Evolutionary conservation across 257 asterid species (phyloP).

Genomic region (Solanum chmielewskii): DNA sequence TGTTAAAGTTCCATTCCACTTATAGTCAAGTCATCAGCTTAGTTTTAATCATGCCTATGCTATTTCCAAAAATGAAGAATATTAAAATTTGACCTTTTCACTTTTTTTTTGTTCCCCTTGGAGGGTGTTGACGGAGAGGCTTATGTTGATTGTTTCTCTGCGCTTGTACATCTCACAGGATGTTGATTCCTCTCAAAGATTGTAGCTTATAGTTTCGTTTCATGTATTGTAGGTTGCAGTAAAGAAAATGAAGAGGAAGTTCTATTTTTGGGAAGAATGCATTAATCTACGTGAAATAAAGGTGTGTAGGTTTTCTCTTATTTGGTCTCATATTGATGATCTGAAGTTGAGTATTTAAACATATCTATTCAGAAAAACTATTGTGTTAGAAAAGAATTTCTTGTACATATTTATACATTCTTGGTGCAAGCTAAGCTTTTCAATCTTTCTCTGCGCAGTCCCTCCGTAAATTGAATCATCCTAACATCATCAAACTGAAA

Average conservation of each 20-base stretch:
- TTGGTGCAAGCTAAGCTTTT: slow-evolving; percentile 2
- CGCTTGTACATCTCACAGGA: neutral
- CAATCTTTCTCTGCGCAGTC: slow-evolving; percentile 40
- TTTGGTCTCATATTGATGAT: neutral
- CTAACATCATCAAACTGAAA: slow-evolving; percentile 78
- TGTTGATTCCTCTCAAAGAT: neutral
- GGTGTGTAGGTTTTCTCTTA: slow-evolving; percentile 20
- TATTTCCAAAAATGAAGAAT: neutral
- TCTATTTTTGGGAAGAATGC: slow-evolving; percentile 83
- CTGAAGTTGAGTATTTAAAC: neutral
- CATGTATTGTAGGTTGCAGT: slow-evolving; percentile 66
- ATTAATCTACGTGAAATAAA: slow-evolving; percentile 79
- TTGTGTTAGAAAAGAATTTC: neutral
- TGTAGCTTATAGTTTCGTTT: neutral
- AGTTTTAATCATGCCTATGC: neutral
- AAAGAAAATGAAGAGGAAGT: slow-evolving; percentile 89
- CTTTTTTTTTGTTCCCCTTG: neutral
- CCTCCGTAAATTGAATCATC: slow-evolving; percentile 72
- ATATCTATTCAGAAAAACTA: neutral
- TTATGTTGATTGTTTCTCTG: neutral
- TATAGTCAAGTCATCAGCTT: neutral
- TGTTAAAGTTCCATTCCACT: neutral
- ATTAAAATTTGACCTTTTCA: neutral
- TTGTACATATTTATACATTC: neutral
- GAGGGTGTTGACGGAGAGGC: neutral